Evolutionary conservation across 441 rosid species (phyloP), one percentile per base, ranked within the genome.

Genomic region (Eutrema salsugineum): DNA sequence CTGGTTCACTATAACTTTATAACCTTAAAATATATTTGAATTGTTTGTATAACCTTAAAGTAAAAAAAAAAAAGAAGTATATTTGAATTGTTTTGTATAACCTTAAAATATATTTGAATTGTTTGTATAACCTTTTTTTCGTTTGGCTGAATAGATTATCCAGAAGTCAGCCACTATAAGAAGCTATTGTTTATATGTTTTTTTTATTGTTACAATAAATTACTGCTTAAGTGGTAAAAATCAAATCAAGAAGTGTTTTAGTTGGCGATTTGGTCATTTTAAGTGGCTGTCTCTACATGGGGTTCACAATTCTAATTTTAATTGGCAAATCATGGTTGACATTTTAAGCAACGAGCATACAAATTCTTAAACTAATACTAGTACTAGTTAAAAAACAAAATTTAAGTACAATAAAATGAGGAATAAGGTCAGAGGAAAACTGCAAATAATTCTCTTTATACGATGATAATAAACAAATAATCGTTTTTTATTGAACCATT

Each of bases 301-400:
- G 69, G 78, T 61, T 75, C 69, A 68, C 63, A 44, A 61, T 40
- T 49, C 67, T 68, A 17, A 42, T 49, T 65, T 59, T 39, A 59
- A 59, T 74, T 59, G 24, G 43, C 71, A 67, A 59, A 66, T 50
- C 68, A 12, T 50, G 33, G 40, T 74, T 74, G 78, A 73, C 77
- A 73, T 56, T 38, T 46, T 35, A 72, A 63, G 38, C 55, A 32
- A 42, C 43, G 63, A 43, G 32, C 64, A 44, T 32, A 64, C 30
- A 56, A 72, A 27, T 6, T 15, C 28, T 38, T 38, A 8, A 4
- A 67, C 16, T 7, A 38, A n/a, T 66, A 16, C 9, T 8, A 66
- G 5, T 64, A 35, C 17, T 36, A 32, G 17, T 11, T 11, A 30
- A 5, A 30, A 7, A n/a, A 6, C 2, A 16, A 28, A n/a, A 3